Evolutionary conservation across 371 early-diverging fungal genomes (phyloP), one percentile per base, ranked within the genome.

Genomic region (Syncephalastrum monosporum): DNA sequence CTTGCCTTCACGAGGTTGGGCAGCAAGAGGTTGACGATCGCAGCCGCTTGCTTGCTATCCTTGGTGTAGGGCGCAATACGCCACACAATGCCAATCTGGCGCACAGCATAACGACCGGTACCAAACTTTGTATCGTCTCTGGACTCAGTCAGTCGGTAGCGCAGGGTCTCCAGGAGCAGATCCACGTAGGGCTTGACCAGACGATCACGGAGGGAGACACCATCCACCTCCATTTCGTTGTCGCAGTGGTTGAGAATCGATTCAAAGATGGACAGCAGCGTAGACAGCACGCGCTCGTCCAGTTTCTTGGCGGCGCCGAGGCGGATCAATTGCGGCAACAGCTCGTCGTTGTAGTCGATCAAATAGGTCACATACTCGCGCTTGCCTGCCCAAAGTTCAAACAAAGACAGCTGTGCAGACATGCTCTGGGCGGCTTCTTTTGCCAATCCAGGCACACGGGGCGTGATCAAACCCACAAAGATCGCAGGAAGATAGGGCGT

Each of bases 361-460:
- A 96, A 75, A 66, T 79, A 94, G 2, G 63, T 12, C 0, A 84
- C 72, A 69, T 92, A 92, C 4, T 74, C 64, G 15, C 63, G 62
- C 44, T 83, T 73, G 38, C 76, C 72, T 3, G 94, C 72, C 97
- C 96, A 97, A 3, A 85, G 69, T 4, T 69, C 67, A 49, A 97
- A 82, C 44, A 98, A 68, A 46, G 85, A 83, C 69, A 95, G 67
- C 7, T 95, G 67, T 0, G 91, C 81, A 1, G 92, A 88, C 1
- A 93, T 80, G 43, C 87, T 82, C 65, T 96, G 96, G 1, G 94
- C 88, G 63, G 90, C 91, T 60, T 97, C 97, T 7, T 68, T 64
- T 16, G 82, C 82, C 24, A 97, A 68, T 6, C 71, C 81, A 17
- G 77, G 69, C n/a, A 98, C 58, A 21, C 93, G 86, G 15, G 88